These are phyloP conservation scores for Pichia cactophila DNA, from an alignment of 1,139 yeast genomes.

Conservation along the genomic window DNA sequence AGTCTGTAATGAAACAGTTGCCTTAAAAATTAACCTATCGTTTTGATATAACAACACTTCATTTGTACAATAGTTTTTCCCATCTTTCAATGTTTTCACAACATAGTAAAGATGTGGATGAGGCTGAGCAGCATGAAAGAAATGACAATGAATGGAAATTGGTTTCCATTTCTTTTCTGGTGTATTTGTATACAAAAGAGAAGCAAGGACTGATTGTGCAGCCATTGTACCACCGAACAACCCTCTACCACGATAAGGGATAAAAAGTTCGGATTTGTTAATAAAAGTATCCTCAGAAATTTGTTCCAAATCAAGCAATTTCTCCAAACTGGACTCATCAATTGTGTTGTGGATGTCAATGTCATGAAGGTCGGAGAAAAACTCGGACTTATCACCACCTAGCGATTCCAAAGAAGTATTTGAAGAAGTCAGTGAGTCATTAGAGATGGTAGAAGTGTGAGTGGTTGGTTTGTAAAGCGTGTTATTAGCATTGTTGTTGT, in stretches of 20 bases:
- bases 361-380: background rate
- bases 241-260: conserved; percentile 56
- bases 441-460: background rate
- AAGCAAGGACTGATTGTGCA: conserved; percentile 65
- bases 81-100: conserved; percentile 51
- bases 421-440: background rate
- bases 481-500: background rate
- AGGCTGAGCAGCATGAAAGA: conserved; percentile 44
- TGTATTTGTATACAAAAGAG: conserved; percentile 36
- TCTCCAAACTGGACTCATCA: conserved; percentile 9
- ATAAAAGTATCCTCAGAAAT: conserved; percentile 13
- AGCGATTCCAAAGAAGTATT: background rate
- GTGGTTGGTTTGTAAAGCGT: background rate
- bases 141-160: conserved; percentile 45
- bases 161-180: conserved; percentile 37
- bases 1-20: conserved; percentile 44
- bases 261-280: conserved; percentile 28
- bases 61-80: conserved; percentile 56
- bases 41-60: conserved; percentile 50
- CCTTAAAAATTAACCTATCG: conserved; percentile 42
- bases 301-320: conserved; percentile 11
- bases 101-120: conserved; percentile 45
- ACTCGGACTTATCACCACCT: background rate
- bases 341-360: background rate
- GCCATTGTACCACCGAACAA: conserved; percentile 76